These are phyloP conservation scores for Ophiostoma tasmaniense DNA, from an alignment of 2,329 filamentous ascomycete genomes.

Conservation along the genomic window DNA sequence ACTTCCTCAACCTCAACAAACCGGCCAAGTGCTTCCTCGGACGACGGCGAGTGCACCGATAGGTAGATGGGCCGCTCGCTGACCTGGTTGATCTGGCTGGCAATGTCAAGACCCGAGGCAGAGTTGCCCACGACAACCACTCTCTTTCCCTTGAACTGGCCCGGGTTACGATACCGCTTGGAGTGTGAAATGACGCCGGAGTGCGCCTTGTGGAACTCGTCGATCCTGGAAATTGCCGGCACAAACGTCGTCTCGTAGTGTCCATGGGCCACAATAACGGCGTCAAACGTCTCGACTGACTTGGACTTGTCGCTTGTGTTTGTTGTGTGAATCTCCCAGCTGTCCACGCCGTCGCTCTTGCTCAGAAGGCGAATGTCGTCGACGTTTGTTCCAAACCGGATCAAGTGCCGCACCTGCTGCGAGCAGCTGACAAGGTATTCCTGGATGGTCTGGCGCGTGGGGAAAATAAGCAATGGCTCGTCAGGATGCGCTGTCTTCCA, in stretches of 20 bases:
- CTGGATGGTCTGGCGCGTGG: slow-evolving; percentile 60
- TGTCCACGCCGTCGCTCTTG: slow-evolving; percentile 25
- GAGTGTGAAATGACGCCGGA: slow-evolving; percentile 61
- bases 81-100: slow-evolving; percentile 59
- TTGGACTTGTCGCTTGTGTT: slow-evolving; percentile 24
- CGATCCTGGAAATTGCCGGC: slow-evolving; percentile 53
- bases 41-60: slow-evolving; percentile 48
- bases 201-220: slow-evolving; percentile 49
- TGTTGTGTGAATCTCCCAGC: slow-evolving; percentile 54
- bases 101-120: slow-evolving; percentile 77
- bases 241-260: slow-evolving; percentile 65
- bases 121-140: slow-evolving; percentile 78
- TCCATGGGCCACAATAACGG: slow-evolving; percentile 65
- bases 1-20: slow-evolving; percentile 41
- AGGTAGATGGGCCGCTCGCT: slow-evolving; percentile 55
- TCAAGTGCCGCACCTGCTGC: slow-evolving; percentile 54
- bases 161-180: slow-evolving; percentile 66
- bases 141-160: slow-evolving; percentile 57
- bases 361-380: slow-evolving; percentile 42
- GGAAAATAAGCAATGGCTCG: slow-evolving; percentile 54
- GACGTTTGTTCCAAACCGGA: slow-evolving; percentile 65
- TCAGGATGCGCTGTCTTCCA: slow-evolving; percentile 33
- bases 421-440: slow-evolving; percentile 68
- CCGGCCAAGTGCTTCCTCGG: slow-evolving; percentile 37
- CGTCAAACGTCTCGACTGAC: slow-evolving; percentile 52